Evolutionary conservation across 352 stramenopile genomes (phyloP).

Genomic region (Pythium diclinum): DNA sequence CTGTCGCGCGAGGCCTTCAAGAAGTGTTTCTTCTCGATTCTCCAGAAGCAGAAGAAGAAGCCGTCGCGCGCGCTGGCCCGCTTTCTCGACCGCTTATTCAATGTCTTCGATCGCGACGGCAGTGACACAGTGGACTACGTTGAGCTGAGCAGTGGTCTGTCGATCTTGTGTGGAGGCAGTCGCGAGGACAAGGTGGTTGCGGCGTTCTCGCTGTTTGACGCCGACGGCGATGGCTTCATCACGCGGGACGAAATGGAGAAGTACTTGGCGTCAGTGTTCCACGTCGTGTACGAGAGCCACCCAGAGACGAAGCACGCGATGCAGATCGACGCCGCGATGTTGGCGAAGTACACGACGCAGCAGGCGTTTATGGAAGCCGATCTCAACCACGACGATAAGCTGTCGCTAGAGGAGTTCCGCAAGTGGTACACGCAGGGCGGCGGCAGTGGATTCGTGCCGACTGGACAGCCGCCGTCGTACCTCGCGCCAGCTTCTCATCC

Average conservation of each 20-base stretch:
- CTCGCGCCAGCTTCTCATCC: not conserved
- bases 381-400: slow-evolving; percentile 68
- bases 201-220: slow-evolving; percentile 85
- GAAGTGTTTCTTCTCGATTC: slow-evolving; percentile 56
- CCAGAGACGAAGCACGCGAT: slow-evolving; percentile 35
- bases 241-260: slow-evolving; percentile 75
- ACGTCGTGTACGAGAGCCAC: slow-evolving; percentile 24
- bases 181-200: slow-evolving; percentile 76
- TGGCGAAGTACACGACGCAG: slow-evolving; percentile 70
- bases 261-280: slow-evolving; percentile 45
- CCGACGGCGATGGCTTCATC: slow-evolving; percentile 81
- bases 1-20: slow-evolving; percentile 71
- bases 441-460: not conserved
- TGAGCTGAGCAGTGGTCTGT: slow-evolving; percentile 75
- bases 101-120: slow-evolving; percentile 69
- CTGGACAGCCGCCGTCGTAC: not conserved
- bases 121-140: slow-evolving; percentile 73
- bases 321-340: slow-evolving; percentile 44
- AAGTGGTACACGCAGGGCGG: slow-evolving; percentile 57
- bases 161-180: slow-evolving; percentile 64
- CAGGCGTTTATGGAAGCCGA: slow-evolving; percentile 88
- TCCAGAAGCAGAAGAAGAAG: slow-evolving; percentile 56
- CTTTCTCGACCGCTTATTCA: slow-evolving; percentile 75
- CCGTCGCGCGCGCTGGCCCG: slow-evolving; percentile 43
- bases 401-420: slow-evolving; percentile 82